Evolutionary conservation across 2,329 filamentous ascomycete genomes (phyloP), one percentile per base, ranked within the genome.

Genomic region (Ophiostoma australiae): DNA sequence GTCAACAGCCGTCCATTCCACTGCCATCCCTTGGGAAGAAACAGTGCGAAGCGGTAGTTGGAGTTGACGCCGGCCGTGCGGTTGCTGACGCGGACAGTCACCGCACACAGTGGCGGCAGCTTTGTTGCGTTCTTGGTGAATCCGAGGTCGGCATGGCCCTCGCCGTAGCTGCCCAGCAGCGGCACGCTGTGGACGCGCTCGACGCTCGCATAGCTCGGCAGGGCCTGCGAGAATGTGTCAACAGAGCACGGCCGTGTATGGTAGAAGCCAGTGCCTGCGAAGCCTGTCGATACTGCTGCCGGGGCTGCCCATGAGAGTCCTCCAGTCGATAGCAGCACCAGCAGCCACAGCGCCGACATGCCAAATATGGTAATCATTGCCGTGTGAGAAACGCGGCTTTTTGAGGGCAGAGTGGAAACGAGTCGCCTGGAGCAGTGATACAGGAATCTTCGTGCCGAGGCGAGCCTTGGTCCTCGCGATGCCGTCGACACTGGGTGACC

Each of bases 1-100:
- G 78, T 74, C 5, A 82, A 76, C 65, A 81, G 78, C 17, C 79
- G 74, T 2, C 72, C 72, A 67, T 80, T 81, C 80, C 80, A 81
- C 37, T 68, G 66, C 0, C 70, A 67, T 15, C 76, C 73, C 0
- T 73, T 71, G 0, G 81, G 81, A 31, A 83, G 74, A 67, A 82
- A 81, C 1, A 82, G 66, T 0, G 78, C 80, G 23, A 82, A 77
- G 15, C 80, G 77, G 72, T 80, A 81, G 23, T 74, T 74, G 20
- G 79, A 58, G 52, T 58, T 58, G 23, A 15, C 23, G n/a, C 52
- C 52, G 52, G 52, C 52, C 23, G 52, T 58, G 52, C 23, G 3
- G 23, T 58, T 58, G n/a, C 13, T 27, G 23, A 58, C 52, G 0
- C 52, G 52, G 5, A 58, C 52, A 7, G 52, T 58, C 3, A 58